These are phyloP conservation scores for Alnus rubra DNA, from an alignment of 306 rosid species.

Conservation along the genomic window DNA sequence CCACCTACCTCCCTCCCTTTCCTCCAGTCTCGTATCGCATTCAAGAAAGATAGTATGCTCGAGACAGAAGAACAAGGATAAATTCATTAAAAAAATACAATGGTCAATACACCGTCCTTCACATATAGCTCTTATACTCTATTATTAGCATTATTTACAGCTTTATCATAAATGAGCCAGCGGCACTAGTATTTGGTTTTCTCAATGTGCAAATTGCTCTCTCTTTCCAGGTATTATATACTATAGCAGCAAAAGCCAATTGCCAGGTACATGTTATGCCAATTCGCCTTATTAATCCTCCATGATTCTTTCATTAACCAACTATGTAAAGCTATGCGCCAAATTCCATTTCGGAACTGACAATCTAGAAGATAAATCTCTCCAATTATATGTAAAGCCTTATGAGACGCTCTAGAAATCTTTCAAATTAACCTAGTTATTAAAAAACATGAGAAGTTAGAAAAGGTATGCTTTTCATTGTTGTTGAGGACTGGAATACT, in stretches of 20 bases:
- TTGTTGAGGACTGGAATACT: too few species aligned
- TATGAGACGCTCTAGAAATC: not conserved
- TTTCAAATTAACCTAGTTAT: not conserved
- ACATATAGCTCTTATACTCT: not conserved
- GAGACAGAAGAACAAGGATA: not conserved
- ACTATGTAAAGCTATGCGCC: not conserved
- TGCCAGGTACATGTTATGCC: not conserved
- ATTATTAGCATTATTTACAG: not conserved
- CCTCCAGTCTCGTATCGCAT: not conserved
- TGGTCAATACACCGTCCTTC: not conserved
- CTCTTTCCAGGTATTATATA: not conserved
- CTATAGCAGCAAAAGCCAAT: conserved; percentile 5
- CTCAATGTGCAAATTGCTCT: not conserved
- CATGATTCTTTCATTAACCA: conserved; percentile 3
- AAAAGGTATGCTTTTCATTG: too few species aligned
- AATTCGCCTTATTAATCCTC: not conserved
- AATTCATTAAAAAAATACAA: not conserved
- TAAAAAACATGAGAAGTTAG: too few species aligned
- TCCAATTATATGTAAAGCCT: not conserved
- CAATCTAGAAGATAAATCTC: not conserved
- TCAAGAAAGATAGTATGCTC: not conserved
- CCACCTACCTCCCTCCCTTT: not conserved
- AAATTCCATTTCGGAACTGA: not conserved
- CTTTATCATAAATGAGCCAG: not conserved
- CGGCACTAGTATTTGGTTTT: not conserved